Base-by-base conservation (phyloP, 257 asterid species). In the Nemophila menziesii region DNA sequence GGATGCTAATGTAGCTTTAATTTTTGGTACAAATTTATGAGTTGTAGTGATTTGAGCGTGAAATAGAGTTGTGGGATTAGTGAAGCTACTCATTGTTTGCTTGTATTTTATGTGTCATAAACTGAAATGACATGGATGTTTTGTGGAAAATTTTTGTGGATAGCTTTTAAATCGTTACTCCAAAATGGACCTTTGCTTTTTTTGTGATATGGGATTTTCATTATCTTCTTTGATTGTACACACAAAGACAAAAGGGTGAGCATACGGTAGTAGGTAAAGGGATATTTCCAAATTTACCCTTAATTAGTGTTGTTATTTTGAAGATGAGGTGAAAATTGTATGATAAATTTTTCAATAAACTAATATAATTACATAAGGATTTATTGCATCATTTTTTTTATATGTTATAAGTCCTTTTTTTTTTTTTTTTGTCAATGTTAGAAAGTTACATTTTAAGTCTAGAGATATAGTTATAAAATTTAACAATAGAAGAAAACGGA, bases 121-220 rank as follows among this genome's bases (percentile, higher is more conserved):
- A 14, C 10, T 20, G 36, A 52, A 43, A 8, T 11, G 6, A 39
- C 11, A 20, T 21, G 18, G 46, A 43, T 44, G 16, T 26, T 20
- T 21, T 46, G 7, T 42, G 56, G 16, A 29, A 46, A 20, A 23
- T 23, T 22, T 57, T 44, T 51, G 69, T 43, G 52, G 50, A 54
- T 53, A 48, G 42, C 26, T 1, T 39, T 24, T 23, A 13, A n/a
- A n/a, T 51, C 24, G 29, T 48, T 40, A 10, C 29, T 48, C 17
- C 53, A 60, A 63, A 43, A 38, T 66, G 74, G 77, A 67, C 79
- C 84, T 66, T 67, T 53, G 62, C 33, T 72, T 78, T n/a, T n/a
- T 74, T 62, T 54, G 48, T 73, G 72, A 65, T 62, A 6, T 76
- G 77, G 58, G 54, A 54, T 41, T n/a, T n/a, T 39, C 56, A 39